Evolutionary conservation across 805 yeast species (phyloP), one percentile per base, ranked within the genome.

Genomic region (Myxozyma melibiosi): DNA sequence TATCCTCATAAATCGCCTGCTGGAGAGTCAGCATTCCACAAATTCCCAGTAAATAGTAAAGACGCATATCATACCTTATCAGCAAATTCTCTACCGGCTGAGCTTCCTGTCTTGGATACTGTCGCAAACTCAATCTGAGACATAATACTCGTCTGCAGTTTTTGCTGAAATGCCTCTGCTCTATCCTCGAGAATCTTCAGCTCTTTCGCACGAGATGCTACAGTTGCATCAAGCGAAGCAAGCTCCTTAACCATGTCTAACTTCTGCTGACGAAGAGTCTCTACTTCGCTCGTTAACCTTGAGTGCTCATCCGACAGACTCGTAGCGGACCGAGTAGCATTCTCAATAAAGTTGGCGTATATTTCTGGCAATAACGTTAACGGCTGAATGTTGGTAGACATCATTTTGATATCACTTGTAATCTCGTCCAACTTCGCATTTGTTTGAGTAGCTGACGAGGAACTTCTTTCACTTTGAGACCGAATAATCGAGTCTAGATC

Each of bases 141-240:
- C n/a, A 56, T 16, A 4, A 58, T 28, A 42, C 46, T 61, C 7
- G 67, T 61, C 24, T 64, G 51, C 34, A 73, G 53, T 43, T 66
- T 65, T 2, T 56, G 53, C 39, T 68, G 64, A 31, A 73, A 63
- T 8, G 37, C 50, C 8, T 58, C 63, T 33, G 68, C 71, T 16
- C 75, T 70, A 3, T 61, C 51, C 33, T 69, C 69, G 8, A 76
- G 58, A 13, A 56, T 27, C 38, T 63, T 65, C 38, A 74, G 64
- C 27, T 73, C 69, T 16, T 61, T 61, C 13, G 66, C 65, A 11
- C 74, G 65, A 14, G 58, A 30, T 1, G 45, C 6, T 18, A 73
- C 65, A 2, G 65, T 66, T 2, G 69, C 55, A 20, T 68, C 66
- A 44, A 74, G 52, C 1, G 51, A 13, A 6, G 67, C 67, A 8